phyloP scores from a whole-genome alignment of 1,139 yeast genomes.

The Meyerozyma elateridarum region DNA sequence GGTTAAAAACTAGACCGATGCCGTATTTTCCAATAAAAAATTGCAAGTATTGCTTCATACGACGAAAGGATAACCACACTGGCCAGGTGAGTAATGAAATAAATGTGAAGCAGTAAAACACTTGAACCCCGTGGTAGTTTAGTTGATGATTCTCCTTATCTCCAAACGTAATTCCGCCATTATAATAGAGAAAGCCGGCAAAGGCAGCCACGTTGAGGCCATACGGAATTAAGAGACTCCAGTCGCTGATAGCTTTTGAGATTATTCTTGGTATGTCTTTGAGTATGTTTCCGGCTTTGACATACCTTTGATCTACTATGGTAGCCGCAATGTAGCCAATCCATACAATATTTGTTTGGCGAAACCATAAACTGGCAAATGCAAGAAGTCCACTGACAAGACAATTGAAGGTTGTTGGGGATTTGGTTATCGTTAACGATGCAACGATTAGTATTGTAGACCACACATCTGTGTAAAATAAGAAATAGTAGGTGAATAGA shows the following conservation, averaged over 20 bases:
- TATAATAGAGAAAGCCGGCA: slow-evolving; percentile 50
- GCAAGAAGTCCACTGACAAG: slow-evolving; percentile 42
- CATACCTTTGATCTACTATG: slow-evolving; percentile 49
- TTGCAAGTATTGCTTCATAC: slow-evolving; percentile 32
- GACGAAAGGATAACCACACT: slow-evolving; percentile 48
- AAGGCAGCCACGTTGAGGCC: slow-evolving; percentile 48
- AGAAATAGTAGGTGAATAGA: slow-evolving; percentile 62
- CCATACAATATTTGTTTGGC: slow-evolving; percentile 95
- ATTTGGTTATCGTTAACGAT: slow-evolving; percentile 34
- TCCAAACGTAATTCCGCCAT: slow-evolving; percentile 81
- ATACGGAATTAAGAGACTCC: slow-evolving; percentile 45
- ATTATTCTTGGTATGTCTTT: slow-evolving; percentile 15
- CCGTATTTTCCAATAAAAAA: slow-evolving; percentile 22
- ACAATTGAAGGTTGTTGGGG: slow-evolving; percentile 17
- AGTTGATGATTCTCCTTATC: slow-evolving; percentile 82
- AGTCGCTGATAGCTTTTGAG: slow-evolving; percentile 18
- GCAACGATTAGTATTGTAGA: slow-evolving; percentile 62
- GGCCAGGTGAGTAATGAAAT: slow-evolving; percentile 65
- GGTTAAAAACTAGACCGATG: slow-evolving; percentile 14
- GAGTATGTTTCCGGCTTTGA: slow-evolving; percentile 12
- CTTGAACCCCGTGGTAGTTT: slow-evolving; percentile 70
- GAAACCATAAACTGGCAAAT: slow-evolving; percentile 58
- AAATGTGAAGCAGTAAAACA: slow-evolving; percentile 72
- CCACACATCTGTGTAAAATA: slow-evolving; percentile 95
- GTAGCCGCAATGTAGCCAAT: slow-evolving; percentile 56